These are phyloP conservation scores for Hyphodiscus sp. DNA, from an alignment of 2,329 filamentous ascomycete genomes.

Conservation along the genomic window DNA sequence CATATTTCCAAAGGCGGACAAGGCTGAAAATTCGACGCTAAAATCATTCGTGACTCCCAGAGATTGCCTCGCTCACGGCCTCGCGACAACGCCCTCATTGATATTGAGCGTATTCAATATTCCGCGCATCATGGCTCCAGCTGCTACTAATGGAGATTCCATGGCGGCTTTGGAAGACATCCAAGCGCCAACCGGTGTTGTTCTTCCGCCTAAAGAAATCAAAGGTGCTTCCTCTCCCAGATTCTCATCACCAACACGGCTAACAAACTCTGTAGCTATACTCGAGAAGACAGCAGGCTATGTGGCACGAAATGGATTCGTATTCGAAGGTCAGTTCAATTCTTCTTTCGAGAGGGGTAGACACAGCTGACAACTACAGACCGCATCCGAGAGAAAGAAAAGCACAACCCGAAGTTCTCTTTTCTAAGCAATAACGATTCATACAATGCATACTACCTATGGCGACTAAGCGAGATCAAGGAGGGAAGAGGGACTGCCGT, in stretches of 20 bases:
- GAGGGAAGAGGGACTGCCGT: slow-evolving; percentile 76
- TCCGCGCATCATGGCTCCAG: slow-evolving; percentile 26
- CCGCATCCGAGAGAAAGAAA: slow-evolving; percentile 78
- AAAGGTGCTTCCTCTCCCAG: slow-evolving; percentile 42
- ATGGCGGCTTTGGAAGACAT: slow-evolving; percentile 54
- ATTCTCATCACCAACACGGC: slow-evolving; percentile 29
- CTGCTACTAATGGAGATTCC: slow-evolving; percentile 43
- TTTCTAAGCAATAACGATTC: slow-evolving; percentile 76
- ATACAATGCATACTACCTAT: slow-evolving; percentile 83
- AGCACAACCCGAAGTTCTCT: slow-evolving; percentile 80
- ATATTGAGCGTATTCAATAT: background rate
- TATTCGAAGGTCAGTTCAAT: slow-evolving; percentile 46
- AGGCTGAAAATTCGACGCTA: background rate
- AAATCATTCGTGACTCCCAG: background rate
- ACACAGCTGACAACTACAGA: slow-evolving; percentile 40
- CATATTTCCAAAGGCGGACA: background rate
- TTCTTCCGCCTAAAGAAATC: slow-evolving; percentile 79
- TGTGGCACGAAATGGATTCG: slow-evolving; percentile 61
- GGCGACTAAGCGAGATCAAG: slow-evolving; percentile 81
- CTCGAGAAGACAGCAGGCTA: slow-evolving; percentile 96
- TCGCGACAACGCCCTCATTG: background rate
- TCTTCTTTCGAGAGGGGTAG: background rate
- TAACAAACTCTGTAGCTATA: slow-evolving; percentile 41
- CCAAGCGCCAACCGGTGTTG: slow-evolving; percentile 75
- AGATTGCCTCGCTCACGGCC: background rate